These are phyloP conservation scores for Backusella psychrophila DNA, from an alignment of 192 early-diverging fungal species.

Conservation along the genomic window DNA sequence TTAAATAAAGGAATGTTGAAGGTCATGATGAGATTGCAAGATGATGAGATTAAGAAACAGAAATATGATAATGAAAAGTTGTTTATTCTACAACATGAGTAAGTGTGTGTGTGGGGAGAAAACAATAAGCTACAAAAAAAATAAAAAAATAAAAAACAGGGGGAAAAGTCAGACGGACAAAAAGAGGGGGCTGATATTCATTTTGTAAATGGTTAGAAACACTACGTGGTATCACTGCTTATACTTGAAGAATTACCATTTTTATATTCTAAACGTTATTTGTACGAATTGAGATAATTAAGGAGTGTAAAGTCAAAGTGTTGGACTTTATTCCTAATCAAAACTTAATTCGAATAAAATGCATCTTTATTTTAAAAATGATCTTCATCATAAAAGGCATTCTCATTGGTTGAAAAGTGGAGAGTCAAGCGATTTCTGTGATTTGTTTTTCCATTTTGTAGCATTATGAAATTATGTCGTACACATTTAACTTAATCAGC, in stretches of 20 bases:
- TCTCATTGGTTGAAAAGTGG: neutral
- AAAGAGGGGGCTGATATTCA: neutral
- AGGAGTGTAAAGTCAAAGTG: neutral
- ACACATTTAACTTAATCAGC: neutral
- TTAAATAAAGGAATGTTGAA: constrained; percentile 6
- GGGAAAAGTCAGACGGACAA: constrained; percentile 4
- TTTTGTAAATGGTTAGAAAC: neutral
- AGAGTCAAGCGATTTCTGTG: neutral
- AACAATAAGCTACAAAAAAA: neutral
- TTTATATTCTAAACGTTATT: neutral
- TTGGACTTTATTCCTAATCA: neutral
- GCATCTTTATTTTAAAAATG: neutral
- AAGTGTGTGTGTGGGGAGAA: neutral
- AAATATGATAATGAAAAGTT: neutral
- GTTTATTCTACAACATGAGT: neutral
- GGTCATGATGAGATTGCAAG: neutral
- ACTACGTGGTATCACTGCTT: neutral
- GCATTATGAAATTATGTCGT: neutral
- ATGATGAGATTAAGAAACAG: neutral
- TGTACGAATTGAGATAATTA: neutral
- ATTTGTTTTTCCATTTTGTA: neutral
- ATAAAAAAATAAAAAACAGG: neutral
- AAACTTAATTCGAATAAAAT: neutral
- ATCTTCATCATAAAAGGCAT: neutral
- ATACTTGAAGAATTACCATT: neutral